phyloP scores from a whole-genome alignment of 2,329 filamentous ascomycete genomes.

The Exophiala alcalophila region DNA sequence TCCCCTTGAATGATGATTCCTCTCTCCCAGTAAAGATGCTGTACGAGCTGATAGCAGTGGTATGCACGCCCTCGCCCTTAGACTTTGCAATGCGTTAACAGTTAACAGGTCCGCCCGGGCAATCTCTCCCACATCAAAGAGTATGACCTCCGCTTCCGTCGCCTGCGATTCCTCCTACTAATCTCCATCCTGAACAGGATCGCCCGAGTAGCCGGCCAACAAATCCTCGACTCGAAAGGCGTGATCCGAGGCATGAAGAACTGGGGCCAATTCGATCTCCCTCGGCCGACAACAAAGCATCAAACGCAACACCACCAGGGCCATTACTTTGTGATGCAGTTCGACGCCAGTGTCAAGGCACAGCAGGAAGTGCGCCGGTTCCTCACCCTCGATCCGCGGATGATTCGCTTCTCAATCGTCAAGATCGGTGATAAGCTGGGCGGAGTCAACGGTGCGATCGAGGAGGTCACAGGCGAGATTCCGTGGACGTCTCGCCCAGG shows the following conservation, averaged over 20 bases:
- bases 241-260: slow-evolving; percentile 90
- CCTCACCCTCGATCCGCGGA: slow-evolving; percentile 79
- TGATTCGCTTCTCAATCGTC: slow-evolving; percentile 83
- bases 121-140: slow-evolving; percentile 91
- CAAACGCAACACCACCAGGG: slow-evolving; percentile 80
- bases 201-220: slow-evolving; percentile 20
- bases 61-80: slow-evolving; percentile 48
- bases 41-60: slow-evolving; percentile 96
- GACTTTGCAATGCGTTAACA: slow-evolving; percentile 19
- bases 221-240: slow-evolving; percentile 47
- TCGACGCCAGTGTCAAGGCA: slow-evolving; percentile 72
- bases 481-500: slow-evolving; percentile 44
- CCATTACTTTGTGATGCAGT: slow-evolving; percentile 98
- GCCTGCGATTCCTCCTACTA: slow-evolving; percentile 10
- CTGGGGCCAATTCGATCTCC: slow-evolving; percentile 90
- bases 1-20: slow-evolving; percentile 2
- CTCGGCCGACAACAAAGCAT: slow-evolving; percentile 72
- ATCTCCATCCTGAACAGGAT: slow-evolving; percentile 16
- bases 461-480: slow-evolving; percentile 55
- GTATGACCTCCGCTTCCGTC: slow-evolving; percentile 54
- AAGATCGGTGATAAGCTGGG: slow-evolving; percentile 71
- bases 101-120: slow-evolving; percentile 78
- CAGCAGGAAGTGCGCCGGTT: slow-evolving; percentile 74
- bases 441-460: slow-evolving; percentile 61
- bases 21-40: slow-evolving; percentile 61